Percentiles rank a stretch among this genome's conserved stretches.
Evolutionary conservation across 2,329 filamentous ascomycete species (phyloP).

Genomic region (Microdochium trichocladiopsis): DNA sequence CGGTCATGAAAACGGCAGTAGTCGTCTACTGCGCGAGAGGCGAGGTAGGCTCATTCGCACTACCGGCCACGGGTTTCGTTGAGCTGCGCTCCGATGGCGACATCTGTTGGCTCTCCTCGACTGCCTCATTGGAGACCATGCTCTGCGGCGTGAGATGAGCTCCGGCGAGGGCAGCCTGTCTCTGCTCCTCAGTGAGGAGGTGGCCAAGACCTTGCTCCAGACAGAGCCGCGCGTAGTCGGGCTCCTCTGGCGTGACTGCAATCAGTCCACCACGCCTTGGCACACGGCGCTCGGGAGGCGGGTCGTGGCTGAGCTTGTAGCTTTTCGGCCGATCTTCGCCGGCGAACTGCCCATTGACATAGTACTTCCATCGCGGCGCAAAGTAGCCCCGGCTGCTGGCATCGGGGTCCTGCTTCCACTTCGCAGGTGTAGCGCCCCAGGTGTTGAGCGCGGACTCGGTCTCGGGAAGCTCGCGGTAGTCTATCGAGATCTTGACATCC

Average conservation of each 20-base stretch:
- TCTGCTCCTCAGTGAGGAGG: conserved; percentile 38
- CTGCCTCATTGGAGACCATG: conserved; percentile 20
- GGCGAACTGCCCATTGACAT: conserved; percentile 46
- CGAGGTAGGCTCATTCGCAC: not conserved
- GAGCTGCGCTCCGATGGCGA: not conserved
- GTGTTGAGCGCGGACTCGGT: conserved; percentile 34
- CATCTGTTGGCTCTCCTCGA: not conserved
- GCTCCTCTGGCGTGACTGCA: conserved; percentile 46
- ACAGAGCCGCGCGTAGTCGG: conserved; percentile 48
- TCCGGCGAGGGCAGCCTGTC: conserved; percentile 37
- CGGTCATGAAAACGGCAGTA: not conserved
- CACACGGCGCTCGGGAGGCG: conserved; percentile 47
- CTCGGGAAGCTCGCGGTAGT: conserved; percentile 53
- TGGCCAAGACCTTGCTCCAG: conserved; percentile 50
- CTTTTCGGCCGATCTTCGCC: conserved; percentile 41
- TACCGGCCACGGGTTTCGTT: not conserved
- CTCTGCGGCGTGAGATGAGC: conserved; percentile 38
- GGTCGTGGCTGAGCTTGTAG: conserved; percentile 41
- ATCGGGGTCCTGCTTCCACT: conserved; percentile 55
- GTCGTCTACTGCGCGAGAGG: not conserved
- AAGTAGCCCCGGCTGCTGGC: conserved; percentile 42
- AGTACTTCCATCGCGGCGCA: conserved; percentile 51
- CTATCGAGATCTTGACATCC: conserved; percentile 45
- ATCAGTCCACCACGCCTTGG: conserved; percentile 45
- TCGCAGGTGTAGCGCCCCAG: conserved; percentile 32